phyloP scores from a whole-genome alignment of 176 grass and related monocot species.

The Oryza longistaminata region DNA sequence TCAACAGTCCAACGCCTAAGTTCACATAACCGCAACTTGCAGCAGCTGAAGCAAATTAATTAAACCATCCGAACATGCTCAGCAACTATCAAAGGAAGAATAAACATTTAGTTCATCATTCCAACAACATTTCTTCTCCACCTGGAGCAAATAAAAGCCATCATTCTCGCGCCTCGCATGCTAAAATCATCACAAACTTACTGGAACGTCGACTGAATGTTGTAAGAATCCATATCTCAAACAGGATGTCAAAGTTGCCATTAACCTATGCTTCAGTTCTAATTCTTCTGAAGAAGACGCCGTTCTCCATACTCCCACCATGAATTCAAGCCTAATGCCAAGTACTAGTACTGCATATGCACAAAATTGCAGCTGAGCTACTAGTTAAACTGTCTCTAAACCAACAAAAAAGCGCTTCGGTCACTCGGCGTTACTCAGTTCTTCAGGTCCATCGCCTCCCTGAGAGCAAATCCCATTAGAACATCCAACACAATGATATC shows the following conservation, averaged over 20 bases:
- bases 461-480: background rate
- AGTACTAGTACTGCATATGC: background rate
- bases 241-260: too few species aligned
- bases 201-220: background rate
- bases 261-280: too few species aligned
- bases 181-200: background rate
- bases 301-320: background rate
- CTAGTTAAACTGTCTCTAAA: too few species aligned
- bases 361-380: background rate
- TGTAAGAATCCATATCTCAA: background rate
- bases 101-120: background rate
- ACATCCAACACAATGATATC: background rate
- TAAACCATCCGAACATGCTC: background rate
- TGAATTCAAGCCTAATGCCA: background rate
- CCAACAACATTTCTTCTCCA: background rate
- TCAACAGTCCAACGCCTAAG: background rate
- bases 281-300: too few species aligned
- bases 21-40: too few species aligned
- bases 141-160: background rate
- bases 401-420: background rate
- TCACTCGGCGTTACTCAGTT: background rate
- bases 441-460: background rate
- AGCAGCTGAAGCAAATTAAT: background rate
- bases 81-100: background rate
- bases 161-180: background rate